Evolutionary conservation across 805 yeast species (phyloP).

Genomic region (Candida broadrunensis): DNA sequence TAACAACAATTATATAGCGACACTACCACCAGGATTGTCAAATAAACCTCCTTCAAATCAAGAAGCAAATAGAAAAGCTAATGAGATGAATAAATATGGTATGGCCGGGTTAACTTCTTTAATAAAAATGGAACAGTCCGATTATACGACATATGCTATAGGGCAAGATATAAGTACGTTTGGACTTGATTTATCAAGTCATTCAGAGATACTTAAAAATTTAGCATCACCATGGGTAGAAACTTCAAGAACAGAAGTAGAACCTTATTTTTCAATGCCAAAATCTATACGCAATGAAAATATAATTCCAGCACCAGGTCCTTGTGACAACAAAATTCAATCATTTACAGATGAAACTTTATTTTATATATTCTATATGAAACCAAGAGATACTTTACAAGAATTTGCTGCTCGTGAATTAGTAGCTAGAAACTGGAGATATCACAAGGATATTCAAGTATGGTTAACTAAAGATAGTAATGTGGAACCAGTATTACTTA

Average conservation of each 20-base stretch:
- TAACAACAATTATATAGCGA: too few relatives aligned
- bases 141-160: slow-evolving; percentile 62
- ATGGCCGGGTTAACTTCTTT: slow-evolving; percentile 60
- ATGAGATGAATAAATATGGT: slow-evolving; percentile 63
- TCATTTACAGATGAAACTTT: slow-evolving; percentile 86
- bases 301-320: slow-evolving; percentile 38
- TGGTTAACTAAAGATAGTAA: slow-evolving; percentile 95
- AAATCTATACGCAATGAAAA: slow-evolving; percentile 29
- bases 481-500: slow-evolving; percentile 77
- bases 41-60: slow-evolving; percentile 2
- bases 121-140: slow-evolving; percentile 59
- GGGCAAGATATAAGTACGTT: slow-evolving; percentile 71
- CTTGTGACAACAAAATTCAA: slow-evolving; percentile 49
- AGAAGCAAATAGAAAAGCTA: slow-evolving; percentile 3
- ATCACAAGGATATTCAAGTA: slow-evolving; percentile 90
- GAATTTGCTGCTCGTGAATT: slow-evolving; percentile 92
- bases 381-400: slow-evolving; percentile 89
- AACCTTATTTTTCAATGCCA: slow-evolving; percentile 75
- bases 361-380: slow-evolving; percentile 89
- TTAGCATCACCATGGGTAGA: slow-evolving; percentile 96
- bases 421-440: slow-evolving; percentile 93
- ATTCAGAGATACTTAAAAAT: slow-evolving; percentile 52
- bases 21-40: slow-evolving; percentile 28
- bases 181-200: slow-evolving; percentile 57
- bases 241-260: slow-evolving; percentile 84